Conservation (phyloP, 2,329 filamentous ascomycete species). For the Sclerotinia minor region DNA sequence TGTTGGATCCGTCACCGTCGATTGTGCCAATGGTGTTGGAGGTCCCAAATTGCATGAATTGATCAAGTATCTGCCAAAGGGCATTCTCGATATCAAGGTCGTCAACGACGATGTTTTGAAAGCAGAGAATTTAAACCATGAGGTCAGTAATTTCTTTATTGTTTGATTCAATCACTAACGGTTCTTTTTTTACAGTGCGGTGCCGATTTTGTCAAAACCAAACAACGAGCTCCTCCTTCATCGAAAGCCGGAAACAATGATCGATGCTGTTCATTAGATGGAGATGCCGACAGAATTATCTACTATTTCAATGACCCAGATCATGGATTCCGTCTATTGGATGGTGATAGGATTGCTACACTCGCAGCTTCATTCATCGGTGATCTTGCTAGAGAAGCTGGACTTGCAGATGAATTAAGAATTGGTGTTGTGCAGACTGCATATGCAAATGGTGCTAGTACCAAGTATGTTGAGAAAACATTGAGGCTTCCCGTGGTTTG, state of each 20-base stretch:
- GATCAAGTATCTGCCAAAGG: conserved; percentile 75
- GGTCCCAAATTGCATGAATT: conserved; percentile 86
- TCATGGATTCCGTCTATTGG: conserved; percentile 84
- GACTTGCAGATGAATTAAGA: conserved; percentile 75
- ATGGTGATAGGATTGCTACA: conserved; percentile 95
- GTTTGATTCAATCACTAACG: conserved; percentile 26
- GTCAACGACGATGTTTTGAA: conserved; percentile 92
- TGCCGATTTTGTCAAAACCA: conserved; percentile 96
- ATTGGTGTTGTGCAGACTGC: conserved; percentile 97
- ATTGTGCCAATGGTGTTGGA: conserved; percentile 96
- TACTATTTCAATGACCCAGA: conserved; percentile 90
- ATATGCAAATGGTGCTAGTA: conserved; percentile 95
- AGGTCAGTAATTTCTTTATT: conserved; percentile 54
- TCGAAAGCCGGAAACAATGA: conserved; percentile 75
- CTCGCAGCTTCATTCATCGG: conserved; percentile 91
- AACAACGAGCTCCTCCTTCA: conserved; percentile 82
- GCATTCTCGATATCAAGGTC: conserved; percentile 76
- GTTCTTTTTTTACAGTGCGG: conserved; percentile 63
- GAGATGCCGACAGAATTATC: conserved; percentile 91
- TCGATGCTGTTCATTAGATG: conserved; percentile 88
- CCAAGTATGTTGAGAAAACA: conserved; percentile 85
- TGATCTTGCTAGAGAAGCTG: conserved; percentile 78
- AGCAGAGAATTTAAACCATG: conserved; percentile 83
- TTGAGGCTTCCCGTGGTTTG: conserved; percentile 87
- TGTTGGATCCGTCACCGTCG: conserved; percentile 74